A percentile compares a stretch with the other conserved stretches of the same genome.
phyloP scores from a whole-genome alignment of 169 alveolate species.

The Pseudocohnilembus persalinus region DNA sequence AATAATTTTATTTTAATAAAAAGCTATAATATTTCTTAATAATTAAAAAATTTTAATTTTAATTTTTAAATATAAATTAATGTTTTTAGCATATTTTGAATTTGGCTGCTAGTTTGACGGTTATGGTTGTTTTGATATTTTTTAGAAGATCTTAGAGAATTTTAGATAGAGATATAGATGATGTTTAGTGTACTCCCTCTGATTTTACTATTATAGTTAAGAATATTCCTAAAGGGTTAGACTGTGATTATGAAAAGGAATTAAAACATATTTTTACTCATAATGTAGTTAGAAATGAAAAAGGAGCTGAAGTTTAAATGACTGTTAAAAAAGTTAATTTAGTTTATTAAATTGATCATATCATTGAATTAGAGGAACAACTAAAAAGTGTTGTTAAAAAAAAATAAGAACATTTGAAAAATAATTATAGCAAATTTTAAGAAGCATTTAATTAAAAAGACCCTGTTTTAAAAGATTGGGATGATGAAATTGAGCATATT shows the following conservation, averaged over 20 bases:
- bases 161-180: slow-evolving; percentile 42
- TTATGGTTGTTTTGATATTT: slow-evolving; percentile 28
- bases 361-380: slow-evolving; percentile 30
- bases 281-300: slow-evolving; percentile 11
- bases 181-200: slow-evolving; percentile 31
- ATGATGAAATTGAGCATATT: slow-evolving; percentile 29
- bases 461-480: slow-evolving; percentile 20
- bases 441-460: slow-evolving; percentile 25
- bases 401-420: slow-evolving; percentile 24
- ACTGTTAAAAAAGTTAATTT: slow-evolving; percentile 20
- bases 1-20: slow-evolving; percentile 4
- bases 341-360: slow-evolving; percentile 39
- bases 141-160: slow-evolving; percentile 44
- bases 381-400: slow-evolving; percentile 24
- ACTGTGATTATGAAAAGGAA: slow-evolving; percentile 32
- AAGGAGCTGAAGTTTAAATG: neutral
- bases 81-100: slow-evolving; percentile 17
- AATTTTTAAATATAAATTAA: too few relatives aligned
- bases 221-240: slow-evolving; percentile 42
- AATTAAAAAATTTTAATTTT: too few relatives aligned
- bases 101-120: slow-evolving; percentile 3
- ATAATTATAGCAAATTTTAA: too few relatives aligned
- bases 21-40: neutral
- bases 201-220: slow-evolving; percentile 43
- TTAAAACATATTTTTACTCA: slow-evolving; percentile 30